Evolutionary conservation across 305 asterid genomes (phyloP), one percentile per base, ranked within the genome.

Genomic region (Fraxinus xanthoxyloides): DNA sequence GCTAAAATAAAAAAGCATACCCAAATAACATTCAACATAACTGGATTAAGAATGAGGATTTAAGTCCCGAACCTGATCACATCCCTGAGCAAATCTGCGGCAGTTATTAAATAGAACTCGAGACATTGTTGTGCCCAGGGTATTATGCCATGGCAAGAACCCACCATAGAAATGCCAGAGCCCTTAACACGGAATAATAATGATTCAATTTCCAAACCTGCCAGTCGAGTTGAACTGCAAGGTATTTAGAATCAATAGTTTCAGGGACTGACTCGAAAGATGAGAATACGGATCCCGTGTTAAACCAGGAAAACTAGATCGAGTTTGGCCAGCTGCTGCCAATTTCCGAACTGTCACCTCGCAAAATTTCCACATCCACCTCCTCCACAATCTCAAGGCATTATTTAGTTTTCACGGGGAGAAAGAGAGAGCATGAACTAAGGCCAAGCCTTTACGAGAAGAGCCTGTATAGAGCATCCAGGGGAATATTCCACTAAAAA

Each of bases 381-480:
- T 31, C 61, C 85, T 54, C 48, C 85, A 35, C 59, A 56, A 48
- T 63, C 81, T 77, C 48, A 26, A 78, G 8, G 76, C 79, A 59
- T 77, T 82, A 80, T 63, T 80, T 72, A 67, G 75, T 79, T 75
- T 77, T 73, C 75, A 76, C 21, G 17, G 51, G 63, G 72, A 73
- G 81, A 82, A 67, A 81, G 43, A 36, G 56, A 24, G 80, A n/a
- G 28, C 46, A 72, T n/a, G 46, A 79, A 67, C 28, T 17, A 63
- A 59, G 80, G 46, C 81, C 79, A 7, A 23, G 26, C 72, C 77
- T 81, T 73, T 59, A 59, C 38, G 26, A 26, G 34, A 26, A 76
- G 23, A 61, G 80, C 80, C 36, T 43, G 30, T 24, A 56, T 17
- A 24, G 72, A 75, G 72, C 46, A 70, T 79, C 83, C 76, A 12